These are phyloP conservation scores for Aegilops bicornis DNA, from an alignment of 176 grass and related monocot species.

Conservation along the genomic window DNA sequence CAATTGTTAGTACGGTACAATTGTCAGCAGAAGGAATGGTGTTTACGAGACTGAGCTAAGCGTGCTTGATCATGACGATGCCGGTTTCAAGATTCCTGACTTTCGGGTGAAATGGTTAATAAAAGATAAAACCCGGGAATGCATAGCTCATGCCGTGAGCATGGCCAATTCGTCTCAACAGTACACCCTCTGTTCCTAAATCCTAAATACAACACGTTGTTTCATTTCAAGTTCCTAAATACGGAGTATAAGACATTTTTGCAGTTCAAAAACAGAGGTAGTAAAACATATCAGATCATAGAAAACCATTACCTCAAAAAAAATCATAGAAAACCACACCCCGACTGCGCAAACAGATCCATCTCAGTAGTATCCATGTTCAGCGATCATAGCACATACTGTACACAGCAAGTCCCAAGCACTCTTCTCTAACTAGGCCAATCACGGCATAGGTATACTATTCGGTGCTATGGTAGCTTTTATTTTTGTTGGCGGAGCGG, in stretches of 20 bases:
- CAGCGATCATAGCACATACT: not conserved
- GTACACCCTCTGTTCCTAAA: no score
- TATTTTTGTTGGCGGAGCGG: constrained; percentile 7
- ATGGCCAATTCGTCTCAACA: no score
- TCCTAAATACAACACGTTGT: no score
- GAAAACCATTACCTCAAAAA: no score
- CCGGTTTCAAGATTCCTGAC: not conserved
- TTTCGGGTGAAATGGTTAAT: not conserved
- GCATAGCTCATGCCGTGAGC: no score
- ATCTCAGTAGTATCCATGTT: not conserved
- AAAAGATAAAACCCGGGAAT: not conserved
- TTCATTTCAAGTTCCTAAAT: no score
- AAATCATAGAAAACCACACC: not conserved
- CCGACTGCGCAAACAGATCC: not conserved
- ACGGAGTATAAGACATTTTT: no score
- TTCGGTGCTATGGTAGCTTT: not conserved
- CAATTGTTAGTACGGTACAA: not conserved
- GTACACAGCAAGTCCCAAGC: not conserved
- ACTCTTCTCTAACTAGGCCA: not conserved
- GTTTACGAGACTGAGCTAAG: no score
- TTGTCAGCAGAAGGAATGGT: not conserved
- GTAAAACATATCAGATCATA: not conserved
- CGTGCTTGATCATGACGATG: not conserved
- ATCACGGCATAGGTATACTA: not conserved
- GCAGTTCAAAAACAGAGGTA: no score